Base-by-base conservation (phyloP, 352 stramenopile genomes). In the Phytophthora foliorum region DNA sequence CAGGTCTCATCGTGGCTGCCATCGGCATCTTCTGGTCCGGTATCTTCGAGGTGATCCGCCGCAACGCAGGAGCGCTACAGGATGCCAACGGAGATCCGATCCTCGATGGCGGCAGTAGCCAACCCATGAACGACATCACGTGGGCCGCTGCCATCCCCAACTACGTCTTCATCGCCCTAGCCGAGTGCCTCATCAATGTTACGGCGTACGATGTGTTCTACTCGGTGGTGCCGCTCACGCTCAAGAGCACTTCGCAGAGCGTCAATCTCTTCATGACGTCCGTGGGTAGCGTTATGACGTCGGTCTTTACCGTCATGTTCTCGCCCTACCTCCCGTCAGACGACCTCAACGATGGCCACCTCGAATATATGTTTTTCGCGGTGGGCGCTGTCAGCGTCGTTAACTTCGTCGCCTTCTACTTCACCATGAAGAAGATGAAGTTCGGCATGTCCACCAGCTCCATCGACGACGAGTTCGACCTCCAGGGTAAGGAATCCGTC, bases 291-390 rank as follows among this genome's bases (percentile, higher is more conserved):
- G 82, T 76, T 29, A 48, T 84, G 21, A 75, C 72, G 17, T 89
- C 81, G 34, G 76, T 81, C n/a, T 75, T 90, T 54, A 81, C 80
- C 16, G 69, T 86, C 36, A 66, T 85, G 46, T 86, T 86, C 50
- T 67, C 67, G 24, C 74, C 81, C 57, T 81, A 74, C 56, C 78
- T 90, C 7, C 74, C 77, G 39, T 69, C 75, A 27, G 75, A 91
- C 78, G 67, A 84, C 50, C 67, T 84, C 62, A 84, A 82, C 60
- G 56, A 82, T 16, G 74, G 68, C 31, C 59, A 84, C 39, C 57
- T 84, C 11, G 74, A 84, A 50, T 87, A 92, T 63, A 87, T 92
- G 78, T 89, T 88, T 62, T 90, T 86, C 72, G 79, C 76, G 6
- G 68, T 87, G 53, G 81, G 73, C 6, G 63, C 46, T 13, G 68